Evolutionary conservation across 495 filamentous ascomycete species (phyloP).

Genomic region (Elasticomyces elasticus): DNA sequence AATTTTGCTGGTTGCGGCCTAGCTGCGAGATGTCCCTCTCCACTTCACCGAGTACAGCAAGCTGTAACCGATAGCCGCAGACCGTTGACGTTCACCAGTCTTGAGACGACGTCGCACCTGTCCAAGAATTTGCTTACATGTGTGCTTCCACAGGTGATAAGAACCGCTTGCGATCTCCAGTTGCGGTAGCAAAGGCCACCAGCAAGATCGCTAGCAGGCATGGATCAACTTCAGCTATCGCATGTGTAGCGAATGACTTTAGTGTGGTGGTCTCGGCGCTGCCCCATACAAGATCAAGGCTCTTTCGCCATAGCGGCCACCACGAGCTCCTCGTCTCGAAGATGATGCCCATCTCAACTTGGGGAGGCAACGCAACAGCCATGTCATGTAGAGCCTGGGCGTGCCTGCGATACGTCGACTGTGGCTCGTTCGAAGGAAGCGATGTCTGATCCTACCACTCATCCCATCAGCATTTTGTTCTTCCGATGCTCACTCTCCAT

Average conservation of each 20-base stretch:
- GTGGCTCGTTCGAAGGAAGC: not conserved
- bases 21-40: too few relatives aligned
- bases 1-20: too few relatives aligned
- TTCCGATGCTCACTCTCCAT: too few relatives aligned
- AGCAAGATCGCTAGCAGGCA: not conserved
- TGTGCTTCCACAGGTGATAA: not conserved
- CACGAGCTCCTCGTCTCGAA: not conserved
- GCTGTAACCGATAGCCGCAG: too few relatives aligned
- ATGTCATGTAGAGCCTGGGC: not conserved
- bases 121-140: too few relatives aligned
- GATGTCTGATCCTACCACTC: too few relatives aligned
- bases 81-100: too few relatives aligned
- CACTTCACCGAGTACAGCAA: too few relatives aligned
- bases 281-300: not conserved
- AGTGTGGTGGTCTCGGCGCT: not conserved
- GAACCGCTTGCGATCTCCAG: not conserved
- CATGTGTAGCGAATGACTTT: not conserved
- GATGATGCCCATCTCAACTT: not conserved
- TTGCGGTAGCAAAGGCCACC: not conserved
- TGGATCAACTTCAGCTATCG: not conserved
- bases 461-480: too few relatives aligned
- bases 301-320: not conserved
- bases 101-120: too few relatives aligned
- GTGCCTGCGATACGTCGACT: not conserved
- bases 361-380: not conserved